Evolutionary conservation across 345 rosid genomes (phyloP).

Genomic region (Salix arbutifolia): DNA sequence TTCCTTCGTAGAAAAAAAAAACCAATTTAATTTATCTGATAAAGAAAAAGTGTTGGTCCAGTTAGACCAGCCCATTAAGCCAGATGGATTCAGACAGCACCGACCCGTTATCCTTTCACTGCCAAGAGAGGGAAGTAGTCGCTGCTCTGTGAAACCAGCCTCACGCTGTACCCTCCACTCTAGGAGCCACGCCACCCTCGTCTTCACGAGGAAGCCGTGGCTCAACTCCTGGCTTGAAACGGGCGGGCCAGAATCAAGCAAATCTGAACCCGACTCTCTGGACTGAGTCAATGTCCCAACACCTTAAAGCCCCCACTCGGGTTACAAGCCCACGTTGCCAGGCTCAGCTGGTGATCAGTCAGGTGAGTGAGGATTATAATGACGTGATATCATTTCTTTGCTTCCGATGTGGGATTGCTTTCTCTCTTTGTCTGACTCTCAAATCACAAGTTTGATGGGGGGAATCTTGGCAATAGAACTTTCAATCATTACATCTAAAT

Average conservation of each 20-base stretch:
- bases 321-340: slow-evolving; percentile 21
- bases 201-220: slow-evolving; percentile 5
- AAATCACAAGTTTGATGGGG: no score
- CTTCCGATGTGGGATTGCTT: no score
- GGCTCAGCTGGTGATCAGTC: not conserved
- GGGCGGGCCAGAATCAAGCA: not conserved
- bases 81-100: no score
- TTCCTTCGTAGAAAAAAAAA: no score
- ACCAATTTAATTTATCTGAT: no score
- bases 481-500: no score
- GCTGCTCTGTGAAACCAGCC: slow-evolving; percentile 36
- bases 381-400: fast-evolving
- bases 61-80: no score
- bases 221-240: slow-evolving; percentile 23
- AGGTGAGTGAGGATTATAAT: no score
- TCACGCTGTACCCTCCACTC: slow-evolving; percentile 20
- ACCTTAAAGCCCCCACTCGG: slow-evolving; percentile 15
- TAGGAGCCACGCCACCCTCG: not conserved
- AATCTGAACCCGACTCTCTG: not conserved
- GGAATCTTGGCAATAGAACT: no score
- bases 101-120: no score
- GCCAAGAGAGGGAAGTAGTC: not conserved
- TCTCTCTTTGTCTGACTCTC: no score
- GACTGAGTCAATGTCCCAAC: not conserved
- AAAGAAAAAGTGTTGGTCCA: not conserved